A percentile compares a stretch with the other conserved stretches of the same genome.
These are phyloP conservation scores for Neocucurbitaria cava DNA, from an alignment of 2,329 filamentous ascomycete species.

Conservation along the genomic window DNA sequence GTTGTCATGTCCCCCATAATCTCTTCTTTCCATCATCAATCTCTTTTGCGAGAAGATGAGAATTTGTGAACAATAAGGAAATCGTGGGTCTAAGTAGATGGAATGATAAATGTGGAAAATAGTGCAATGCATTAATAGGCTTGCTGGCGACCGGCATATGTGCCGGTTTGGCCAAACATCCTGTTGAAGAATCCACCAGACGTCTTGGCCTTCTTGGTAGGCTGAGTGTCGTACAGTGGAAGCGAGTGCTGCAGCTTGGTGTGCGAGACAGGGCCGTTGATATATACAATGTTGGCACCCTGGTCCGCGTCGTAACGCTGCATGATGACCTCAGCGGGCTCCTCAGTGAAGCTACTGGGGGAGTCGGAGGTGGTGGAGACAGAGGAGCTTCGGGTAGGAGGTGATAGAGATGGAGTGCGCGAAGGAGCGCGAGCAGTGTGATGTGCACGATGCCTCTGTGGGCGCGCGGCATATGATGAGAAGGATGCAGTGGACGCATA, in stretches of 20 bases:
- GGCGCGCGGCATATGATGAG: slow-evolving; percentile 41
- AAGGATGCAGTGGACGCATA: slow-evolving; percentile 48
- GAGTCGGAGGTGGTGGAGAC: slow-evolving; percentile 43
- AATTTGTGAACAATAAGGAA: slow-evolving; percentile 10
- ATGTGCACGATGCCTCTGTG: slow-evolving; percentile 32
- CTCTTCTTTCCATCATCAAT: slow-evolving; percentile 4
- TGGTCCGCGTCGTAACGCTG: slow-evolving; percentile 53
- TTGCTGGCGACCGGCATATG: slow-evolving; percentile 36
- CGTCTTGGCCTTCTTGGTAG: slow-evolving; percentile 50
- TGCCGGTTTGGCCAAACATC: slow-evolving; percentile 41
- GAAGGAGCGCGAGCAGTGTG: slow-evolving; percentile 47
- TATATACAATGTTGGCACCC: slow-evolving; percentile 54
- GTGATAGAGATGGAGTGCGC: slow-evolving; percentile 59
- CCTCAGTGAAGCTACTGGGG: slow-evolving; percentile 44
- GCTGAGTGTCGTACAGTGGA: slow-evolving; percentile 49
- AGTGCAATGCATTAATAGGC: slow-evolving; percentile 41
- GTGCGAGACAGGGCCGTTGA: slow-evolving; percentile 42
- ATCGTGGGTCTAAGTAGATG: slow-evolving; percentile 28
- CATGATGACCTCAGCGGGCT: slow-evolving; percentile 39
- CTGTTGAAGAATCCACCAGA: slow-evolving; percentile 48
- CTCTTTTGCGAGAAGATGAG: slow-evolving; percentile 26
- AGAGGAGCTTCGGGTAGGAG: slow-evolving; percentile 52
- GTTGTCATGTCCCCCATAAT: slow-evolving; percentile 16
- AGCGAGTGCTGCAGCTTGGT: slow-evolving; percentile 45
- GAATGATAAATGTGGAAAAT: slow-evolving; percentile 31